Conservation (phyloP, 148 eudicot genomes). For the Pharnaceum exiguum region DNA sequence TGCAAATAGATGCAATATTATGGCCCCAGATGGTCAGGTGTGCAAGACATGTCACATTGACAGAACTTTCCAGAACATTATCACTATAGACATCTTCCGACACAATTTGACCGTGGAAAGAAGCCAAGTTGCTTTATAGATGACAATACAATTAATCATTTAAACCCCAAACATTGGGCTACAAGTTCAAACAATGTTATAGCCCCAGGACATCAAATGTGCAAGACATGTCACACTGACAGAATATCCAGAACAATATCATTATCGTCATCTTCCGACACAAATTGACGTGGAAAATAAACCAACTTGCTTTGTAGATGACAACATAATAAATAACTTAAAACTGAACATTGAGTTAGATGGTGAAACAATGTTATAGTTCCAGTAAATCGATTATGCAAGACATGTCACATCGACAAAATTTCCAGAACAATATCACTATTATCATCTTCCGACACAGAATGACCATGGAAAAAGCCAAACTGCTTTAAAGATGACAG, state of each 20-base stretch:
- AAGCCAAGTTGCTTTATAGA: constrained; percentile 24
- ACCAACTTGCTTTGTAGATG: constrained; percentile 27
- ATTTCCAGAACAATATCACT: constrained; percentile 8
- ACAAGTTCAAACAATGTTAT: constrained; percentile 10
- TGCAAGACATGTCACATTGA: constrained; percentile 10
- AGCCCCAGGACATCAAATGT: neutral
- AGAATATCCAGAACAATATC: neutral
- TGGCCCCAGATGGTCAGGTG: neutral
- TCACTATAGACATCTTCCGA: constrained; percentile 22
- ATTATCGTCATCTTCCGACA: constrained; percentile 25
- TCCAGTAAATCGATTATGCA: constrained; percentile 1
- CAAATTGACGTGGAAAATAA: constrained; percentile 10
- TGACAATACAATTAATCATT: neutral
- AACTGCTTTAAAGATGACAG: constrained; percentile 48
- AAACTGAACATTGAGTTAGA: no score
- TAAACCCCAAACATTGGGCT: no score
- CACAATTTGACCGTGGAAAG: constrained; percentile 16
- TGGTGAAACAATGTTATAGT: constrained; percentile 9
- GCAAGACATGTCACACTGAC: constrained; percentile 9
- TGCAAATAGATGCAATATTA: constrained; percentile 10
- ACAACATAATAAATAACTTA: neutral
- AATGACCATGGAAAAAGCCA: constrained; percentile 25
- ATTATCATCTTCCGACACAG: constrained; percentile 66
- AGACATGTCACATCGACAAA: constrained; percentile 2
- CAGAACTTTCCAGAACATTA: neutral